These are phyloP conservation scores for Sugiyamaella paludigena DNA, from an alignment of 1,139 yeast species.

Conservation along the genomic window DNA sequence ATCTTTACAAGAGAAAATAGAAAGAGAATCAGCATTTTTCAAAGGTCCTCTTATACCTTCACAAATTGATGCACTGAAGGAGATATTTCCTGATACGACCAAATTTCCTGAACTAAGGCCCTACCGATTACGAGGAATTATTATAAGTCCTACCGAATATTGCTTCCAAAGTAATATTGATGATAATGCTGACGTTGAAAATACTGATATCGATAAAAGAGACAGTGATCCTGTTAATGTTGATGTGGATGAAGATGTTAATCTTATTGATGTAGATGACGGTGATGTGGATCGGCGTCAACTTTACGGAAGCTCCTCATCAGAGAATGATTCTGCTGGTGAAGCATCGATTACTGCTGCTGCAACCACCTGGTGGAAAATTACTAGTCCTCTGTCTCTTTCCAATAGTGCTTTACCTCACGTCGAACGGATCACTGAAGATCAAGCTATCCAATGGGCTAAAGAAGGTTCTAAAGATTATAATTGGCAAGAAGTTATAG, in stretches of 20 bases:
- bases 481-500: constrained; percentile 28
- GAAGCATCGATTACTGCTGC: not conserved
- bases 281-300: not conserved
- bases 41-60: constrained; percentile 19
- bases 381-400: constrained; percentile 11
- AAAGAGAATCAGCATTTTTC: constrained; percentile 14
- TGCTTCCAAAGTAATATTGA: constrained; percentile 19
- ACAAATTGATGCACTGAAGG: constrained; percentile 2
- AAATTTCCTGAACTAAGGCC: constrained; percentile 24
- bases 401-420: constrained; percentile 1
- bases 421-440: constrained; percentile 18
- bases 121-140: constrained; percentile 29
- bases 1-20: constrained; percentile 12
- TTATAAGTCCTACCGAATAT: constrained; percentile 33
- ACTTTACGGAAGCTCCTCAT: no score
- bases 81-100: constrained; percentile 20
- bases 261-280: constrained; percentile 21
- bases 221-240: constrained; percentile 4
- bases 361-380: constrained; percentile 22
- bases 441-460: constrained; percentile 25
- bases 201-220: constrained; percentile 7
- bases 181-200: constrained; percentile 8
- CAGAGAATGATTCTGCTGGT: not conserved
- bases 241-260: constrained; percentile 14
- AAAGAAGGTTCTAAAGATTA: constrained; percentile 26